Evolutionary conservation across 139 green algal genomes (phyloP).

Genomic region (Trebouxia sp.): DNA sequence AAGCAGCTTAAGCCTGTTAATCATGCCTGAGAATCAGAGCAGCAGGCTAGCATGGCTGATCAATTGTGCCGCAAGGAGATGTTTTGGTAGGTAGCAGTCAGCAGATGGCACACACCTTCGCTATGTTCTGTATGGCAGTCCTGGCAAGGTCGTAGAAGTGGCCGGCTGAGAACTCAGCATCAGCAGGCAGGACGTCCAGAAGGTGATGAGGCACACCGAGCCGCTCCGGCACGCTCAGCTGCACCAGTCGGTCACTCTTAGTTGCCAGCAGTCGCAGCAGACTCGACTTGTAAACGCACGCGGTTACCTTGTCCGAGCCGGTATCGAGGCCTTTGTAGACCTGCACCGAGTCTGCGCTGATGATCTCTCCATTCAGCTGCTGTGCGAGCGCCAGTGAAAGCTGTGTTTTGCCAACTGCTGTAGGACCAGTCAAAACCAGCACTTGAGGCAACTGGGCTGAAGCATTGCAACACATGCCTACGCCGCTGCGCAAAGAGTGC

Average conservation of each 20-base stretch:
- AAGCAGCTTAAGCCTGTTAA: too few relatives aligned
- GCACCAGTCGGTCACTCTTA: conserved; percentile 26
- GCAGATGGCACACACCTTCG: conserved; percentile 43
- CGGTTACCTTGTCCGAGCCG: conserved; percentile 85
- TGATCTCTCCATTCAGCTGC: conserved; percentile 85
- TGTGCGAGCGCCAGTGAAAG: conserved; percentile 79
- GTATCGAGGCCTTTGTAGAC: conserved; percentile 91
- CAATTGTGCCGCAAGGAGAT: too few relatives aligned
- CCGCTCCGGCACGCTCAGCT: conserved; percentile 60
- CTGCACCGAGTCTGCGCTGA: conserved; percentile 95
- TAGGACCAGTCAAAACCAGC: conserved; percentile 90
- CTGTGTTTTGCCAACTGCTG: conserved; percentile 90
- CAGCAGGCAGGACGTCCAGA: conserved; percentile 78
- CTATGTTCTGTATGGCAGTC: conserved; percentile 68
- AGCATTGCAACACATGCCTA: background rate
- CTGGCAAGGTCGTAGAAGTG: conserved; percentile 77
- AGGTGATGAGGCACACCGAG: conserved; percentile 90
- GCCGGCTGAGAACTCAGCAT: conserved; percentile 86
- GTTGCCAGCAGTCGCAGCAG: too few relatives aligned
- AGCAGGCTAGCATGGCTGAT: too few relatives aligned
- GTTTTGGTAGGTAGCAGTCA: too few relatives aligned
- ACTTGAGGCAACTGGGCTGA: conserved; percentile 48
- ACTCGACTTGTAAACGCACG: background rate
- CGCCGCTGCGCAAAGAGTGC: too few relatives aligned
- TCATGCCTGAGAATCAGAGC: too few relatives aligned